Evolutionary conservation across 768 basidiomycete species (phyloP).

Genomic region (Mycena filopes): DNA sequence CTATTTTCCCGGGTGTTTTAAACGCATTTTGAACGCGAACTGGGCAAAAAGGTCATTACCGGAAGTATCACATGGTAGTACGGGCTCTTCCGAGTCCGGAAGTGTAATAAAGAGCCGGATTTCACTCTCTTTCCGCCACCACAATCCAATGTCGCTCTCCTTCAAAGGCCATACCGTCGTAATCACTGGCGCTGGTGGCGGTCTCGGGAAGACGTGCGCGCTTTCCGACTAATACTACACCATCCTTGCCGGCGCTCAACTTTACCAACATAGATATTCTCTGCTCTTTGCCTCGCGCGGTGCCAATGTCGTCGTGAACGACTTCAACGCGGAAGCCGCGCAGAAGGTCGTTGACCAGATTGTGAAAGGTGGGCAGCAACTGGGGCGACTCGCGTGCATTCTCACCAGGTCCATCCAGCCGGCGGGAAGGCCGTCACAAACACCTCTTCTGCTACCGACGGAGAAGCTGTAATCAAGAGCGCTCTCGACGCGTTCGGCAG

Average conservation of each 20-base stretch:
- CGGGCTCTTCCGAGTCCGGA: too few relatives aligned
- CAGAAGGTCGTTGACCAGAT: constrained; percentile 95
- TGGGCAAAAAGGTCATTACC: too few relatives aligned
- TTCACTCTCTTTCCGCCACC: constrained; percentile 1
- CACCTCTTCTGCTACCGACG: constrained; percentile 88
- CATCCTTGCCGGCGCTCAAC: constrained; percentile 1
- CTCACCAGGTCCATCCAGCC: constrained; percentile 53
- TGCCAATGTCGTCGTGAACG: constrained; percentile 95
- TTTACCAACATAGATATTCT: constrained; percentile 71
- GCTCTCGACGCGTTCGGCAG: constrained; percentile 88
- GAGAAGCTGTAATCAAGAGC: constrained; percentile 84
- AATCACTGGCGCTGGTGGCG: constrained; percentile 95
- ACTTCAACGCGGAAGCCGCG: constrained; percentile 88
- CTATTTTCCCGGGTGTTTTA: too few relatives aligned
- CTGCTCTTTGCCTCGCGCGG: constrained; percentile 92
- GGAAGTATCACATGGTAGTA: too few relatives aligned
- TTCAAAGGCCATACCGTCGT: constrained; percentile 92
- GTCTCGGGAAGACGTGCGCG: constrained; percentile 87
- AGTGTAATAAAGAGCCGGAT: too few relatives aligned
- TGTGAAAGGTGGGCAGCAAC: constrained; percentile 64
- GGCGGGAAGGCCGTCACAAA: constrained; percentile 92
- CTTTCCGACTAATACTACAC: not conserved
- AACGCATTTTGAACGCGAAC: too few relatives aligned
- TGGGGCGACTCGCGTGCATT: not conserved
- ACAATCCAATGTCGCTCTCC: constrained; percentile 62